Conservation (phyloP, 805 yeast genomes). For the Candida stauntonica region DNA sequence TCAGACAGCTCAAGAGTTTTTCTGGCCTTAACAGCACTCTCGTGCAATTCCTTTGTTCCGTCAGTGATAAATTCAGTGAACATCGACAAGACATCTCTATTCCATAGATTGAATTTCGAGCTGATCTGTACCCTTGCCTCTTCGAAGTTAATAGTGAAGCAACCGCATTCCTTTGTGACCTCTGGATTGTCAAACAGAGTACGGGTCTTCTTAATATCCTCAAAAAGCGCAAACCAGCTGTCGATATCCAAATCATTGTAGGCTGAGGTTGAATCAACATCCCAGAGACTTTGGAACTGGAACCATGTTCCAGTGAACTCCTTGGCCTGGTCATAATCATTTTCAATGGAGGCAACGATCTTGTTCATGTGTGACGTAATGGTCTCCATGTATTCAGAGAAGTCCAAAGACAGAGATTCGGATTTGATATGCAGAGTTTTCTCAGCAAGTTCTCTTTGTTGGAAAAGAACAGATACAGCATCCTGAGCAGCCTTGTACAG, state of each 20-base stretch:
- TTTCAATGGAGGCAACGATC: slow-evolving; percentile 32
- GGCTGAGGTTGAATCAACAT: slow-evolving; percentile 41
- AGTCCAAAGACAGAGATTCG: slow-evolving; percentile 3
- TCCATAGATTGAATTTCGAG: slow-evolving; percentile 58
- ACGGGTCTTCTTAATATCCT: slow-evolving; percentile 40
- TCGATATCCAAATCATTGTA: slow-evolving; percentile 31
- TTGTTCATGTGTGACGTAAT: slow-evolving; percentile 18
- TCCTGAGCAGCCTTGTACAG: slow-evolving; percentile 28
- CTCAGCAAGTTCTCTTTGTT: slow-evolving; percentile 26
- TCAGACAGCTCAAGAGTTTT: slow-evolving; percentile 33
- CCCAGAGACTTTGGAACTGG: slow-evolving; percentile 56
- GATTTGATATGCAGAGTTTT: slow-evolving; percentile 14
- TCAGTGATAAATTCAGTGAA: slow-evolving; percentile 38
- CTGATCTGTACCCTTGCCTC: slow-evolving; percentile 50
- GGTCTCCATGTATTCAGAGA: slow-evolving; percentile 1
- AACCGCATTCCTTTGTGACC: slow-evolving; percentile 36
- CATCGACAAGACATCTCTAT: slow-evolving; percentile 36
- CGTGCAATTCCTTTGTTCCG: slow-evolving; percentile 29
- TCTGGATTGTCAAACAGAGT: slow-evolving; percentile 48
- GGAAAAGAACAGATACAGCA: slow-evolving; percentile 18
- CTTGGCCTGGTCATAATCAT: slow-evolving; percentile 26
- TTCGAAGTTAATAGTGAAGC: slow-evolving; percentile 40
- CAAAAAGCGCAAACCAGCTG: slow-evolving; percentile 46
- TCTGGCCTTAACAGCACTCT: slow-evolving; percentile 31
- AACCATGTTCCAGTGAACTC: slow-evolving; percentile 49